Evolutionary conservation across 228 moss, liverwort and hornwort genomes (phyloP).

Genomic region (Sphagnum magellanicum): DNA sequence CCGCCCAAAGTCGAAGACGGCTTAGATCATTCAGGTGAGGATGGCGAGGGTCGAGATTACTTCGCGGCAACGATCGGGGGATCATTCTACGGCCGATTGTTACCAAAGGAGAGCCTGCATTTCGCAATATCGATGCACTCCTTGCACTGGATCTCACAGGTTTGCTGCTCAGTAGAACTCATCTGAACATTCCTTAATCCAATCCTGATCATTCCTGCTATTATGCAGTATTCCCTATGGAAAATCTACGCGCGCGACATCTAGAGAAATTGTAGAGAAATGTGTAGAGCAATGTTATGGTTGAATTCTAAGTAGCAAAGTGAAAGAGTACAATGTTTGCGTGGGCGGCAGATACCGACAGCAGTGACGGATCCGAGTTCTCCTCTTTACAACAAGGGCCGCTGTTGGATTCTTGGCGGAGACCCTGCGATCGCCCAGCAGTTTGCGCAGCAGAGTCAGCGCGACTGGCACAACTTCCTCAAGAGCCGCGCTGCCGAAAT

Average conservation of each 20-base stretch:
- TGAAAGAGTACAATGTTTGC: not conserved
- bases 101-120: slow-evolving; percentile 5
- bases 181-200: no score
- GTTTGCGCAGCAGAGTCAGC: slow-evolving; percentile 17
- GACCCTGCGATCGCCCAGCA: slow-evolving; percentile 18
- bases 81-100: slow-evolving; percentile 12
- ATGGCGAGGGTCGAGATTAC: not conserved
- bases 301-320: not conserved
- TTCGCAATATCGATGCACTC: slow-evolving; percentile 8
- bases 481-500: slow-evolving; percentile 18
- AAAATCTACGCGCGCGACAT: not conserved
- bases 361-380: slow-evolving; percentile 17
- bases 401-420: slow-evolving; percentile 30
- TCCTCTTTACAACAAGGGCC: slow-evolving; percentile 27
- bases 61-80: slow-evolving; percentile 11
- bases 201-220: no score
- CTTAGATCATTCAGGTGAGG: not conserved
- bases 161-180: not conserved
- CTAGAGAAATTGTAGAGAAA: not conserved
- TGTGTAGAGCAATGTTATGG: not conserved
- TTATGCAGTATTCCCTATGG: not conserved
- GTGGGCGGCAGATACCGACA: slow-evolving; percentile 17
- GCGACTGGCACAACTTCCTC: slow-evolving; percentile 23
- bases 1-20: slow-evolving; percentile 2
- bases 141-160: slow-evolving; percentile 16